Evolutionary conservation across 805 yeast genomes (phyloP), one percentile per base, ranked within the genome.

Genomic region (Monosporozyma solicola): DNA sequence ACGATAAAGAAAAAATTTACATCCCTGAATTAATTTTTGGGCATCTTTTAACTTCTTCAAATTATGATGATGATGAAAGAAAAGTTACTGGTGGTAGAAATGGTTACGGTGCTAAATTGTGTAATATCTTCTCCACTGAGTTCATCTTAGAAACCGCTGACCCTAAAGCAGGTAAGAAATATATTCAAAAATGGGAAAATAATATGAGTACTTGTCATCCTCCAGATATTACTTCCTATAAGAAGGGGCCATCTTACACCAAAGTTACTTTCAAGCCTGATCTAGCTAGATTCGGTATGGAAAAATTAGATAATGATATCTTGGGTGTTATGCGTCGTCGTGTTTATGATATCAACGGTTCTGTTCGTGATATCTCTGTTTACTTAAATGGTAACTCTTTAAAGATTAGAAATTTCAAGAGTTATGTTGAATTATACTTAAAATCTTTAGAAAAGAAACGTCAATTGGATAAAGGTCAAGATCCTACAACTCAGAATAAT

Each of bases 51-150:
- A 94, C 99, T 0, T 91, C 98, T 1, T 87, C 96, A 29, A 94
- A 94, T 71, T 94, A 94, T 68, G 96, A 94, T 68, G 99, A 94
- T 68, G 81, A 92, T 57, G 87, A 94, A 64, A 87, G 88, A 71
- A 94, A 94, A 69, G 97, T 94, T 35, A 88, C 96, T 2, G 99
- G 99, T 74, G 99, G 99, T 70, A 83, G 99, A 75, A 94, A 94
- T 67, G 99, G 99, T 57, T 94, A 83, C 66, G 99, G 99, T 71
- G 99, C 99, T 49, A 94, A 94, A 67, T 74, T 94, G 53, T 94
- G 99, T 80, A 94, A 94, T 69, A 94, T 94, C 57, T 94, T 92
- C 69, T 89, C 97, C 27, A 86, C 90, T 3, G 84, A 85, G 62
- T 94, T 94, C 65, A 78, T 75, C 13, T 78, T 94, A 31, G 97